A percentile compares a stretch with the other conserved stretches of the same genome.
Conservation (phyloP, 1,284 basidiomycete genomes). For the Tetrapyrgos nigripes region DNA sequence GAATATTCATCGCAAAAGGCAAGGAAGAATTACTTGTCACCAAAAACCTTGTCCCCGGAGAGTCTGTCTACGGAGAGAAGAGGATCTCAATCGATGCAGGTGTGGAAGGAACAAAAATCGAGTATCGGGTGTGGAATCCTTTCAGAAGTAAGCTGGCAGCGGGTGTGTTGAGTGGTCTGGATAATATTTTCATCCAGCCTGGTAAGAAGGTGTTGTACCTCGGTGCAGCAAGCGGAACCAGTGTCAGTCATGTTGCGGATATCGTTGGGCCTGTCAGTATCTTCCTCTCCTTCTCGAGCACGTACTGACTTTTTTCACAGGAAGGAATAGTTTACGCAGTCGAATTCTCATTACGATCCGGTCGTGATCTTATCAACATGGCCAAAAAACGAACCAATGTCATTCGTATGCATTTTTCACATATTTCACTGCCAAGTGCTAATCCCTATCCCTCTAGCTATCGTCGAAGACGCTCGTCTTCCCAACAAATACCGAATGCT, state of each 20-base stretch:
- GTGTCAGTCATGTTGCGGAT: constrained; percentile 98
- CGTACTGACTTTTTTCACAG: constrained; percentile 43
- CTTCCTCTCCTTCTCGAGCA: constrained; percentile 17
- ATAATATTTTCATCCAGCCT: constrained; percentile 92
- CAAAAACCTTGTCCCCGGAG: constrained; percentile 96
- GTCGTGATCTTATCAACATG: constrained; percentile 99
- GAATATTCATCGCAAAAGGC: constrained; percentile 93
- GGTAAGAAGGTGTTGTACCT: constrained; percentile 98
- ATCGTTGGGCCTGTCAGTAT: constrained; percentile 90
- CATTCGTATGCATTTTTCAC: constrained; percentile 74
- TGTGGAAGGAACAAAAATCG: constrained; percentile 87
- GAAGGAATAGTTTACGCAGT: constrained; percentile 98
- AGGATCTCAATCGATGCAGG: constrained; percentile 85
- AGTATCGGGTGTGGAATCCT: constrained; percentile 99
- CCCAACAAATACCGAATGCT: constrained; percentile 97
- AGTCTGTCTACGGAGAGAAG: constrained; percentile 99
- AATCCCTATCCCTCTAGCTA: constrained; percentile 60
- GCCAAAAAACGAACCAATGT: constrained; percentile 99
- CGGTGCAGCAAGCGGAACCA: constrained; percentile 96
- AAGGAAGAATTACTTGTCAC: constrained; percentile 99
- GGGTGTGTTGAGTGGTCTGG: constrained; percentile 95
- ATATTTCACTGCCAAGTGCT: constrained; percentile 8
- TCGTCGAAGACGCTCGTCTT: constrained; percentile 96
- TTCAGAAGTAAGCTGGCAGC: constrained; percentile 98
- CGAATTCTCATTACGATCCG: constrained; percentile 96